Conservation (phyloP, 768 basidiomycete species). For the Leccinum disarticulatum region DNA sequence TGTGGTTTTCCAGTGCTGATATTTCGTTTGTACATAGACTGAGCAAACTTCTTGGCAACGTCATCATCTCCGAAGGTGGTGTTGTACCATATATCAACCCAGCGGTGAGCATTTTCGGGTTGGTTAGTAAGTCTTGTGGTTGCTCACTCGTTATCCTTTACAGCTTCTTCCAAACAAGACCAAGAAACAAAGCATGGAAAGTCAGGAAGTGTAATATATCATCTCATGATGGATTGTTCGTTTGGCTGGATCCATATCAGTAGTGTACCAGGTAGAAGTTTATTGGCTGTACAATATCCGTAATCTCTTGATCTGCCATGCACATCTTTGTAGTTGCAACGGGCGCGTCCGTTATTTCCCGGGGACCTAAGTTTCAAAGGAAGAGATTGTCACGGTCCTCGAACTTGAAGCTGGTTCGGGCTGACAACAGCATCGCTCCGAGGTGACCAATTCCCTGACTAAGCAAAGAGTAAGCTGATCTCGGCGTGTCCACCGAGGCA, state of each 20-base stretch:
- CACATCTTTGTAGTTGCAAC: neutral
- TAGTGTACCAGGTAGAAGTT: conserved; percentile 12
- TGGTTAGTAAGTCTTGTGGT: neutral
- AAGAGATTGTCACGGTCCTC: no score
- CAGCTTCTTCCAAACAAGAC: conserved; percentile 32
- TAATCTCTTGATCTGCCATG: neutral
- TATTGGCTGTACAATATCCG: conserved; percentile 2
- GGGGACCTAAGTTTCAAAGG: no score
- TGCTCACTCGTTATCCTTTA: neutral
- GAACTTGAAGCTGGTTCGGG: no score
- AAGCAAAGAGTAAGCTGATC: no score
- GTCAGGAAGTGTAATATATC: conserved; percentile 31
- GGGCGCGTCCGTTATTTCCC: no score
- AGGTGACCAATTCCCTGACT: no score
- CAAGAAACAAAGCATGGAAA: conserved; percentile 34
- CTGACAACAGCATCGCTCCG: no score
- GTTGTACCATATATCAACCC: conserved; percentile 82
- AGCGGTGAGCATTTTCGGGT: conserved; percentile 36
- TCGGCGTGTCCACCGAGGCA: no score
- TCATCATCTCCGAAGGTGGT: conserved; percentile 95
- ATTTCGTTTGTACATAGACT: conserved; percentile 45
- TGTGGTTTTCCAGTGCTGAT: neutral
- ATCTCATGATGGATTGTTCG: conserved; percentile 3
- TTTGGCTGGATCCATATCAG: neutral
- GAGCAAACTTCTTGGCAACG: conserved; percentile 70